phyloP scores from a whole-genome alignment of 768 basidiomycete species.

The Lactarius psammicola region DNA sequence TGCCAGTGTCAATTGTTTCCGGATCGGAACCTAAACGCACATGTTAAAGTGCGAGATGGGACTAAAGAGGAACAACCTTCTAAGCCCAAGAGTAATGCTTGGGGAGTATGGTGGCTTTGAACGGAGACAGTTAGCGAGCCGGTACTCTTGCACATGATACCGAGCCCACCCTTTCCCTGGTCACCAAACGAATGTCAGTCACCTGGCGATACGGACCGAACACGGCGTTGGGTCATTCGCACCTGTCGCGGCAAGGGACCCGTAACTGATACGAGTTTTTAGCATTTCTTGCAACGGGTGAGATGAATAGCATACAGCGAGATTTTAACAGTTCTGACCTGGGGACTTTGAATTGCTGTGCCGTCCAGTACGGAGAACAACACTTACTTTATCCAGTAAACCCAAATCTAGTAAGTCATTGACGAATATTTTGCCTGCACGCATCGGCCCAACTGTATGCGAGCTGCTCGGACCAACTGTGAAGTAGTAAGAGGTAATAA shows the following conservation, averaged over 20 bases:
- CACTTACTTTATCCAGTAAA: conserved; percentile 62
- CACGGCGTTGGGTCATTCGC: conserved; percentile 21
- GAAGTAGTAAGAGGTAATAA: background rate
- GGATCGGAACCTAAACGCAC: conserved; percentile 67
- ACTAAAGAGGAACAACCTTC: conserved; percentile 45
- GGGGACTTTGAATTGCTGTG: conserved; percentile 9
- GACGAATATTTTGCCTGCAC: conserved; percentile 87
- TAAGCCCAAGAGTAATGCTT: conserved; percentile 79
- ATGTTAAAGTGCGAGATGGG: background rate
- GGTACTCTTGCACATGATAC: conserved; percentile 15
- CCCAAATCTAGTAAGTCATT: conserved; percentile 65
- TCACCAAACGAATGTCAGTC: conserved; percentile 17
- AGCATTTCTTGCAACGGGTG: conserved; percentile 1
- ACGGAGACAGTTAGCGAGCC: conserved; percentile 3
- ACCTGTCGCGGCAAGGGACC: conserved; percentile 92
- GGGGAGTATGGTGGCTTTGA: conserved; percentile 78
- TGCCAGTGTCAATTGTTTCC: conserved; percentile 88
- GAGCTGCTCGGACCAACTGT: conserved; percentile 58
- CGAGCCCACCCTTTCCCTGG: conserved; percentile 70
- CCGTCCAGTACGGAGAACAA: background rate
- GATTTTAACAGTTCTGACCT: conserved; percentile 83
- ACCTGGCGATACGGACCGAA: conserved; percentile 1
- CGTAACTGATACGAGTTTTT: conserved; percentile 55
- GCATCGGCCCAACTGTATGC: conserved; percentile 83
- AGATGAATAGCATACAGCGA: conserved; percentile 54